phyloP scores from a whole-genome alignment of 176 grass and related monocot species.

The Cocos nucifera region DNA sequence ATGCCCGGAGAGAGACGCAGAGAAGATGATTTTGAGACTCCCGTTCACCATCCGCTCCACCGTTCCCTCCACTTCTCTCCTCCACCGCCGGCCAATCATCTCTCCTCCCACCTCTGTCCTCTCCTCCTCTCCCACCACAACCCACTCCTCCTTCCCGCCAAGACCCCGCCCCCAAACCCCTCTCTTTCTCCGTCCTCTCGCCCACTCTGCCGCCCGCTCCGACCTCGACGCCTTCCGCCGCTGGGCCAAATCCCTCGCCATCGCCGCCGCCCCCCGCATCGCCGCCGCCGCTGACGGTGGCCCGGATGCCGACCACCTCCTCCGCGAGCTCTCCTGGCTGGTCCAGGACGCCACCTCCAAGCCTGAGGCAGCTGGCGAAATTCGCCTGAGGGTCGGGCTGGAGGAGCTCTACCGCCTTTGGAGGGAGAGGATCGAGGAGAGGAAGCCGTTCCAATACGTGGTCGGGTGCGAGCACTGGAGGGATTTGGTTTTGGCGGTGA shows the following conservation, averaged over 20 bases:
- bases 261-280: constrained; percentile 15
- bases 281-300: constrained; percentile 7
- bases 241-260: constrained; percentile 32
- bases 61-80: constrained; percentile 1
- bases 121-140: not conserved
- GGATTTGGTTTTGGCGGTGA: constrained; percentile 55
- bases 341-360: constrained; percentile 36
- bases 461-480: constrained; percentile 94
- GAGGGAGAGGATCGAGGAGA: constrained; percentile 28
- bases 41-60: not conserved
- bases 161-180: constrained; percentile 4
- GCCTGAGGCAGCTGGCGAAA: not conserved
- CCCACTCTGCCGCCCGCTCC: constrained; percentile 16
- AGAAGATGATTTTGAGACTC: not conserved
- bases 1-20: too few relatives aligned
- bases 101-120: constrained; percentile 6
- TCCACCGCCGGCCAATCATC: constrained; percentile 6
- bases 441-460: constrained; percentile 80
- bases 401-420: constrained; percentile 52
- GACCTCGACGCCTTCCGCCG: constrained; percentile 47
- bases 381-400: constrained; percentile 42
- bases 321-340: constrained; percentile 75
- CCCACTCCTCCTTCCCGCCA: not conserved
- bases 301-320: constrained; percentile 37
- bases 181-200: constrained; percentile 69